Conservation (phyloP, 257 asterid species). For the Primulina eburnea region DNA sequence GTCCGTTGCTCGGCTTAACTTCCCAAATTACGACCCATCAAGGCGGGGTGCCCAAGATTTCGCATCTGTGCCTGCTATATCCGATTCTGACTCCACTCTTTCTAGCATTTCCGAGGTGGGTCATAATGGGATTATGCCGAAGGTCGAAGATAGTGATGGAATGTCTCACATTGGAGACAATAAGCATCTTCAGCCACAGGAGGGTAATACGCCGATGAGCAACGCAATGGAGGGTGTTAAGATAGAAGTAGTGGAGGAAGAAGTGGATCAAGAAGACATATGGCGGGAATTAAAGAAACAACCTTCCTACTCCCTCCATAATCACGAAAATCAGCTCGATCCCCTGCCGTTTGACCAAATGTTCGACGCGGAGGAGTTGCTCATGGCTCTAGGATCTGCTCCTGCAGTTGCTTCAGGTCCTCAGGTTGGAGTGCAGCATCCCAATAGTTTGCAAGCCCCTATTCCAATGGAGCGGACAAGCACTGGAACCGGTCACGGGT, state of each 20-base stretch:
- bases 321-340: constrained; percentile 16
- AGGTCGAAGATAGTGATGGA: constrained; percentile 22
- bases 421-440: constrained; percentile 17
- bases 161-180: not conserved
- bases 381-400: constrained; percentile 30
- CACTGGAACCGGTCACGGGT: constrained; percentile 21
- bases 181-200: not conserved
- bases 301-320: not conserved
- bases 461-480: constrained; percentile 9
- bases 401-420: not conserved
- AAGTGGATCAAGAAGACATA: not conserved
- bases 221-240: constrained; percentile 27
- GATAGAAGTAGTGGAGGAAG: constrained; percentile 12
- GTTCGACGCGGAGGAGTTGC: constrained; percentile 60
- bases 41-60: not conserved
- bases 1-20: constrained; percentile 46
- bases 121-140: constrained; percentile 4
- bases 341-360: constrained; percentile 34
- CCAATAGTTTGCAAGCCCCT: not conserved
- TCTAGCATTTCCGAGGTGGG: constrained; percentile 50
- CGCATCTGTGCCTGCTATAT: constrained; percentile 25
- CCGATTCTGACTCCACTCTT: constrained; percentile 34
- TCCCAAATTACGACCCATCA: constrained; percentile 23
- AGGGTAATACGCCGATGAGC: constrained; percentile 25
- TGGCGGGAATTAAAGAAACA: constrained; percentile 20